Evolutionary conservation across 2,329 filamentous ascomycete genomes (phyloP).

Genomic region (Hypoxylon sp.): DNA sequence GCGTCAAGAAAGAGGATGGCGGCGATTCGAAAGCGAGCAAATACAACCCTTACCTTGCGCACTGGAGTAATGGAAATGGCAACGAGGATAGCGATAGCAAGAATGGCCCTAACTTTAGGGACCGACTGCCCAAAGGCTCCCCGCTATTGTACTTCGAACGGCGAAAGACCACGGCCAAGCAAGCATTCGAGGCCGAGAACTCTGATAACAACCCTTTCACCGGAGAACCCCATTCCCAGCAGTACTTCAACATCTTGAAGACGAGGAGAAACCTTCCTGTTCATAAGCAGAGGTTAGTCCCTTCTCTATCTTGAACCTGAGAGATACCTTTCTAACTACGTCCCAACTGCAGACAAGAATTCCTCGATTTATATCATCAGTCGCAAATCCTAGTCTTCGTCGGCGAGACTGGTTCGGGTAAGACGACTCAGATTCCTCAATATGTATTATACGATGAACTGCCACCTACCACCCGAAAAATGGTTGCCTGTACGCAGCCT

Average conservation of each 20-base stretch:
- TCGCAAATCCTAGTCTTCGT: conserved; percentile 98
- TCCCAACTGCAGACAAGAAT: conserved; percentile 77
- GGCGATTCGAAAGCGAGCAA: conserved; percentile 54
- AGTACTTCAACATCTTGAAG: conserved; percentile 93
- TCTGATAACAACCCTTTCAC: conserved; percentile 89
- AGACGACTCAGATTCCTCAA: conserved; percentile 98
- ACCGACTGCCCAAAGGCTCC: conserved; percentile 57
- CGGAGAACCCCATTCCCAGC: conserved; percentile 79
- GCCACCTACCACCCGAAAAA: conserved; percentile 86
- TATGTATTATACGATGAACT: conserved; percentile 98
- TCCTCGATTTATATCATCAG: conserved; percentile 91
- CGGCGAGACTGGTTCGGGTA: conserved; percentile 98
- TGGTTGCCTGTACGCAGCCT: conserved; percentile 97
- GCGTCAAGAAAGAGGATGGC: conserved; percentile 48
- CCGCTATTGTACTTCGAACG: conserved; percentile 78
- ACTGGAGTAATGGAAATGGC: conserved; percentile 66
- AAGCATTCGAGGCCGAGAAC: conserved; percentile 83
- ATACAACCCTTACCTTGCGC: conserved; percentile 90
- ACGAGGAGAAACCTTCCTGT: conserved; percentile 89
- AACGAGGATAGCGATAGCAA: conserved; percentile 68
- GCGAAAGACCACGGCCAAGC: conserved; percentile 83
- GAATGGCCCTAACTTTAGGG: conserved; percentile 51
- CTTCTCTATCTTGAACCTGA: conserved; percentile 11
- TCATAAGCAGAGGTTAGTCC: conserved; percentile 83
- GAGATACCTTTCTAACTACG: conserved; percentile 19